Base-by-base conservation (phyloP, 306 rosid species). In the Alnus glutinosa region DNA sequence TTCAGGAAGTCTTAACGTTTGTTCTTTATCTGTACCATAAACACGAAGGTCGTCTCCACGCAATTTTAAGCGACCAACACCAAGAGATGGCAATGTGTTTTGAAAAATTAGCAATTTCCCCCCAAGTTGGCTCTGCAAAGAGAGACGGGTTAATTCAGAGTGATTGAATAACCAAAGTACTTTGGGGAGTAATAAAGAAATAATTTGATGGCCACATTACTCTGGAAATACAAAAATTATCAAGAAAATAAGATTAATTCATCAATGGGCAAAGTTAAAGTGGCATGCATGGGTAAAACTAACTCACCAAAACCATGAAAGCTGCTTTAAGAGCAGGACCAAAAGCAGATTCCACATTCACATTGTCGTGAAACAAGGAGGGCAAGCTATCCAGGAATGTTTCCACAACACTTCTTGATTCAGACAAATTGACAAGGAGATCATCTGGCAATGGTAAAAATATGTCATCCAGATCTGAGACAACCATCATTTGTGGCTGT, bases 391-490 rank as follows among this genome's bases (percentile, higher is more conserved):
- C 99, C 50, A 93, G 93, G 87, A 96, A 96, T 77, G 88, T 55
- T 82, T 96, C 98, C 77, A 93, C 99, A 75, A 96, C 99, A 82
- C 83, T 85, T 90, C 94, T 93, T 74, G 99, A 96, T 89, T 96
- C 99, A 49, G 99, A 96, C 71, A 96, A 87, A 86, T 96, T 96
- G 79, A 96, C 99, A 81, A 96, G 94, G 72, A 96, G 97, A 87
- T 96, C 99, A 83, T 96, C 99, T 71, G 98, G 99, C 78, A 96
- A 88, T n/a, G 99, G 99, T 77, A 96, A 83, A 89, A 96, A 96
- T 86, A 96, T 82, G 72, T 93, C 99, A 72, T 96, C 99, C 79
- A 96, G 84, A 88, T 96, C 99, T 77, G 99, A 91, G 88, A 96
- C 97, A 82, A 96, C 99, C 91, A 90, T 88, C 99, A 96, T 96